Percentiles rank a stretch among this genome's conserved stretches.
Conservation (phyloP, 2,329 filamentous ascomycete species). For the Scedosporium minutisporum region DNA sequence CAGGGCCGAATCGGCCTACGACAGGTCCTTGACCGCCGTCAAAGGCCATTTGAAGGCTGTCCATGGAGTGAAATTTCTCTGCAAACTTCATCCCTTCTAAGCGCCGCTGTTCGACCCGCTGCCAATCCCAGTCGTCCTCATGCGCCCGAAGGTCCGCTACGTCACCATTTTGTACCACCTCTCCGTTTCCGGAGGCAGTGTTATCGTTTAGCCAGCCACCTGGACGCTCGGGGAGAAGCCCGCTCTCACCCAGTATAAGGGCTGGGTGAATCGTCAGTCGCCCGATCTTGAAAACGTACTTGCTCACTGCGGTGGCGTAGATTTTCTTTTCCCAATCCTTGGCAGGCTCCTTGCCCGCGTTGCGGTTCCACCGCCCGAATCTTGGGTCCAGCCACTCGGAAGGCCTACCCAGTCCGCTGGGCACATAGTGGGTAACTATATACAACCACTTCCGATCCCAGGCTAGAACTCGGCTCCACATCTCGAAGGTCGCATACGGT, state of each 20-base stretch:
- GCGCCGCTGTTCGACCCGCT: slow-evolving; percentile 43
- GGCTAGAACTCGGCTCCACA: slow-evolving; percentile 59
- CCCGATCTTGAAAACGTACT: slow-evolving; percentile 76
- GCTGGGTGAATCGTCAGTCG: slow-evolving; percentile 78
- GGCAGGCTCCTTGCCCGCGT: slow-evolving; percentile 23
- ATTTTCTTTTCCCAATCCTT: slow-evolving; percentile 51
- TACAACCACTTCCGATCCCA: slow-evolving; percentile 83
- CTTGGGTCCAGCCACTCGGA: slow-evolving; percentile 40
- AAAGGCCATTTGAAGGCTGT: slow-evolving; percentile 41
- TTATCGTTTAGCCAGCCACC: slow-evolving; percentile 47
- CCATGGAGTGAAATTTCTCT: slow-evolving; percentile 45
- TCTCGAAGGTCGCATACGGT: slow-evolving; percentile 60
- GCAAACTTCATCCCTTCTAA: slow-evolving; percentile 46
- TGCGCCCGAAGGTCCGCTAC: slow-evolving; percentile 10
- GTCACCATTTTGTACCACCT: slow-evolving; percentile 16
- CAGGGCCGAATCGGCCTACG: slow-evolving; percentile 37
- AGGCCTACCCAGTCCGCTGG: slow-evolving; percentile 47
- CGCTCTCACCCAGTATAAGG: slow-evolving; percentile 59
- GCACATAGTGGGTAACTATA: slow-evolving; percentile 64
- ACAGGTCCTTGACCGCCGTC: slow-evolving; percentile 43
- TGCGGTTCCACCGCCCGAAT: slow-evolving; percentile 30
- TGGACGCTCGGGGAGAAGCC: slow-evolving; percentile 65
- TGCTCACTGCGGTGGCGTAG: slow-evolving; percentile 62
- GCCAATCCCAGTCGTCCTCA: slow-evolving; percentile 47
- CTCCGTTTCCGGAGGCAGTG: slow-evolving; percentile 25